These are phyloP conservation scores for Petunia hybrid DNA, from an alignment of 305 asterid species.

Conservation along the genomic window DNA sequence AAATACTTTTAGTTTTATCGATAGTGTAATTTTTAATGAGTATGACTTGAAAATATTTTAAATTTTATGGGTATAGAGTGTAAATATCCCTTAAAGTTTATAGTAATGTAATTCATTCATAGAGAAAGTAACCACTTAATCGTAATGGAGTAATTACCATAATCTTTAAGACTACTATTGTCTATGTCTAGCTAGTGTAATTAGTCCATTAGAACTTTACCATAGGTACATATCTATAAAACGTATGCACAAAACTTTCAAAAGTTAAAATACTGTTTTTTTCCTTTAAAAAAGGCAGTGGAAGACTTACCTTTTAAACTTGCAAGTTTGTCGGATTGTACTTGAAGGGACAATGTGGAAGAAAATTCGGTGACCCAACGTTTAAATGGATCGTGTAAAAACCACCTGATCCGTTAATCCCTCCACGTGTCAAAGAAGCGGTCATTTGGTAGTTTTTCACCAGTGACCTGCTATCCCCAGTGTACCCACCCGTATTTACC, in stretches of 20 bases:
- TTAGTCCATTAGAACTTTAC: neutral
- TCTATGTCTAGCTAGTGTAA: too few relatives aligned
- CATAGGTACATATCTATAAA: neutral
- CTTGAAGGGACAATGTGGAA: neutral
- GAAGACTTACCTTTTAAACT: neutral
- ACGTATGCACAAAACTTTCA: neutral
- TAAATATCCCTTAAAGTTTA: too few relatives aligned
- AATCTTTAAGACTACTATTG: too few relatives aligned
- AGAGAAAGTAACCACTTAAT: too few relatives aligned
- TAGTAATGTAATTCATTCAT: too few relatives aligned
- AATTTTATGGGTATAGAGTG: too few relatives aligned
- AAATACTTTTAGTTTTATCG: too few relatives aligned
- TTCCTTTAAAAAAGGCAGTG: neutral
- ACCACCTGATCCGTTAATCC: conserved; percentile 57
- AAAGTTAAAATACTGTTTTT: neutral
- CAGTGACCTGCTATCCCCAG: conserved; percentile 60
- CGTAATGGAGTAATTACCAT: too few relatives aligned
- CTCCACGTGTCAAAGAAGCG: conserved; percentile 71
- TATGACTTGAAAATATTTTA: too few relatives aligned
- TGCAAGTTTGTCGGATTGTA: conserved; percentile 8
- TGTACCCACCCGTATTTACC: conserved; percentile 47
- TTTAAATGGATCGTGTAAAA: conserved; percentile 56
- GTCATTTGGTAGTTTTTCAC: conserved; percentile 61
- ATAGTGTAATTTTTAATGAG: too few relatives aligned
- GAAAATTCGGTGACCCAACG: conserved; percentile 74